Base-by-base conservation (phyloP, 176 grass and related monocot genomes). In the Rhynchospora tenuis region DNA sequence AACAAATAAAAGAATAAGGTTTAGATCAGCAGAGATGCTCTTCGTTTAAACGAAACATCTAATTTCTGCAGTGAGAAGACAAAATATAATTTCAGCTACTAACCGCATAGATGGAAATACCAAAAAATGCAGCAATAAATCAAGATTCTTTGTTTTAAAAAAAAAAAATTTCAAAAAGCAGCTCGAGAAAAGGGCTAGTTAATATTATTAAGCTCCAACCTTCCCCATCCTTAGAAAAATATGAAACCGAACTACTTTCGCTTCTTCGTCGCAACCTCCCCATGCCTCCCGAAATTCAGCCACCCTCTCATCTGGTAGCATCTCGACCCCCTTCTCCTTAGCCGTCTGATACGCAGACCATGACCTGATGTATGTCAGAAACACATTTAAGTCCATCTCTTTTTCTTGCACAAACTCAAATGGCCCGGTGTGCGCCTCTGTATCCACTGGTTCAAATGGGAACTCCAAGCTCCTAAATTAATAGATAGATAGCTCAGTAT, bases 281-380 rank as follows among this genome's bases (percentile, higher is more conserved):
- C 95, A 94, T 3, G 86, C 90, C 8, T 24, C 75, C 6, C 6
- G 54, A 76, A 98, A 84, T 15, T 87, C 92, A 1, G 8, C 15
- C 19, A 94, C 82, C 9, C 73, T 88, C 1, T 23, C 66, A 1
- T 91, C 86, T n/a, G 90, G 83, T 61, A 98, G 74, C 78, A 98
- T 69, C 81, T 98, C 90, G 28, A 91, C 73, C 2, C 84, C 90
- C 27, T 89, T 81, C 24, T 94, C 92, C 73, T 91, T 91, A 13
- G 95, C 92, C 29, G 92, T 98, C 81, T 94, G 90, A 89, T 94
- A 98, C 23, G 95, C 87, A 3, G 92, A 98, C 95, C 95, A 98
- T 0, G 95, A 98, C 22, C 78, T 88, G 89, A 98, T 87, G 78
- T 98, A 98, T 3, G 80, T 88, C 59, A 94, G 84, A 74, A 87